Base-by-base conservation (phyloP, 805 yeast species). In the Nakazawaea molendinolei region DNA sequence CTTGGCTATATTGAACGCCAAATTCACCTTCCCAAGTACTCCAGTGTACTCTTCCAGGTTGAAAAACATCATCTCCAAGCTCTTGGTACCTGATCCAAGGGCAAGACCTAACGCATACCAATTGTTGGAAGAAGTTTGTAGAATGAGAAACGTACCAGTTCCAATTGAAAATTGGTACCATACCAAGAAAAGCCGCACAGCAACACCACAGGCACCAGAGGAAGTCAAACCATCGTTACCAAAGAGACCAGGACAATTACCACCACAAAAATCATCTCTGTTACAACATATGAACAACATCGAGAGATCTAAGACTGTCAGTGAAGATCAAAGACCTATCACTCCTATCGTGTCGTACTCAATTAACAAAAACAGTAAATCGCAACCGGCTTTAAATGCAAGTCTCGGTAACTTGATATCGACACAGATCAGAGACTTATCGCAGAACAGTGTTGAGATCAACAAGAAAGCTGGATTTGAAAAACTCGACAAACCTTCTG, bases 41-140 rank as follows among this genome's bases (percentile, higher is more conserved):
- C 86, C 87, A 3, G 58, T 50, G 4, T 84, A 78, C 51, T 72
- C 82, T 20, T 64, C 76, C 21, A 59, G 83, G 26, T 53, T 84
- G 55, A 81, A 76, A 45, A 75, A 79, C 50, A 55, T 83, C 17
- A 79, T 84, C 25, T 63, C 71, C 16, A 75, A 74, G 39, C 61
- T 81, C 47, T 55, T 84, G 42, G 65, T 76, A 36, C 80, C 68
- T 25, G 78, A 81, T 50, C 92, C 92, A 3, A 63, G 72, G 30
- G 65, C 74, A 39, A 69, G 95, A 49, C 95, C 95, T 7, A 80
- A 77, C 41, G 79, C 79, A 3, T 76, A 73, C 40, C 90, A 83
- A 52, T 61, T 82, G 17, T 55, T 84, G 21, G 84, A 76, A 33
- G 89, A 82, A 52, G 63, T 82, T 5, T 74, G 81, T 42, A 63